A percentile compares a stretch with the other conserved stretches of the same genome.
Evolutionary conservation across 495 filamentous ascomycete genomes (phyloP).

Genomic region (Aspergillus baeticus): DNA sequence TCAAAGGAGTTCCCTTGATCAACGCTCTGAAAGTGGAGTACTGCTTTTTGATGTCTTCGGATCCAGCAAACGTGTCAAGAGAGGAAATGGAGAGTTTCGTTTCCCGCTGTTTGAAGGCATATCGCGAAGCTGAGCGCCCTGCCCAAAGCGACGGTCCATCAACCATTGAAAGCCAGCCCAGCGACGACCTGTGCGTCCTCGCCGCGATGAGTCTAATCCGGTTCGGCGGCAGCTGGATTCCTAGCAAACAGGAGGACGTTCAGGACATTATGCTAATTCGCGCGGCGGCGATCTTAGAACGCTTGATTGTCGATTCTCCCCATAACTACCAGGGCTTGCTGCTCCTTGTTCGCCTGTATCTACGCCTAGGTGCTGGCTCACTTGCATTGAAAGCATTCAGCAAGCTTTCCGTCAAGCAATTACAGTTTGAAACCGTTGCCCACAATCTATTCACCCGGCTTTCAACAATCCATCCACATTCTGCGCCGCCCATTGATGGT

Average conservation of each 20-base stretch:
- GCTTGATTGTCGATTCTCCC: constrained; percentile 48
- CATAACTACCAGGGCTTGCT: constrained; percentile 60
- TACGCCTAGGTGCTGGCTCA: constrained; percentile 52
- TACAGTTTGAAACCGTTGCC: constrained; percentile 58
- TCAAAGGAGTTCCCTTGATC: constrained; percentile 39
- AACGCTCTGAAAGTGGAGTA: constrained; percentile 60
- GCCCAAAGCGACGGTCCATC: constrained; percentile 21
- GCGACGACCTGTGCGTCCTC: constrained; percentile 56
- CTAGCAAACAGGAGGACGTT: constrained; percentile 18
- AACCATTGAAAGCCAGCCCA: constrained; percentile 55
- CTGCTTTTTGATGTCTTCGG: constrained; percentile 46
- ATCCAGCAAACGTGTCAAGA: constrained; percentile 29
- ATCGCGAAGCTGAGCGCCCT: constrained; percentile 28
- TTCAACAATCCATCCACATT: constrained; percentile 54
- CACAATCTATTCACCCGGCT: constrained; percentile 58
- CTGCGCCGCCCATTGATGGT: constrained; percentile 39
- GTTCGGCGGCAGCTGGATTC: constrained; percentile 27
- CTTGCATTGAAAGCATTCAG: constrained; percentile 53
- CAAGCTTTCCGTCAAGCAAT: constrained; percentile 58
- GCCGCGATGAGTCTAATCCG: constrained; percentile 55
- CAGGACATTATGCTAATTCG: constrained; percentile 47
- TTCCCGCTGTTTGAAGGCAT: constrained; percentile 45
- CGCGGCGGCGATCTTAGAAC: constrained; percentile 50
- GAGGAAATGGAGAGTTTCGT: constrained; percentile 44
- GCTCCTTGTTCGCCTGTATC: constrained; percentile 53